A percentile compares a stretch with the other conserved stretches of the same genome.
Evolutionary conservation across 2,329 filamentous ascomycete genomes (phyloP).

Genomic region (Pochonia chlamydosporia): DNA sequence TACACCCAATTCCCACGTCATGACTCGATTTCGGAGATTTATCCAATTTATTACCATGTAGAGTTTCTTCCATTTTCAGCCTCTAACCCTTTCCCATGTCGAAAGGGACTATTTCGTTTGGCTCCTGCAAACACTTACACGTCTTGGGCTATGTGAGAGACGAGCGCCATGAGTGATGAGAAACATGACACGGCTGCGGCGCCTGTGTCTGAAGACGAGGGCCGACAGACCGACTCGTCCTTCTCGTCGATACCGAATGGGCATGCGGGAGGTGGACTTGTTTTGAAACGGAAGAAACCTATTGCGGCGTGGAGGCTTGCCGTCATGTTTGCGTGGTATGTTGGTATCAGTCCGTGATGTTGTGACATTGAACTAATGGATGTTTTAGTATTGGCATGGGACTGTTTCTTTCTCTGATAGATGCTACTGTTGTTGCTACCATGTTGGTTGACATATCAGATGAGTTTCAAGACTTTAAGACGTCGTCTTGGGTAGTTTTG

Average conservation of each 20-base stretch:
- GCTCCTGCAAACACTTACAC: no score
- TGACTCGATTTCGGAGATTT: no score
- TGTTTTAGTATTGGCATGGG: constrained; percentile 40
- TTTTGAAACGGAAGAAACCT: constrained; percentile 12
- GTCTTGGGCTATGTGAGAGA: neutral
- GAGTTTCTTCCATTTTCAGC: neutral
- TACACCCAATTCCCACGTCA: no score
- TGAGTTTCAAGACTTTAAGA: constrained; percentile 40
- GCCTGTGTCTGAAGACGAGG: neutral
- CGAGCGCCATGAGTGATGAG: neutral
- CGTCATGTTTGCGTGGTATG: constrained; percentile 11
- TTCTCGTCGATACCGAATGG: neutral
- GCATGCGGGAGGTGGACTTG: neutral
- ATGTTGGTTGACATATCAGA: constrained; percentile 48
- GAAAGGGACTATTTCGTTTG: no score
- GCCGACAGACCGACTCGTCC: neutral
- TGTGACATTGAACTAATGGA: neutral
- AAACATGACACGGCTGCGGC: neutral
- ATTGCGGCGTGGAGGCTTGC: constrained; percentile 12
- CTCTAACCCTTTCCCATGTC: neutral
- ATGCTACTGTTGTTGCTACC: constrained; percentile 55
- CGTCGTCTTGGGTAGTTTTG: constrained; percentile 49
- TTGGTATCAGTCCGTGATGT: neutral
- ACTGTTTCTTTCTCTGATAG: constrained; percentile 51
- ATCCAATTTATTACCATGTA: neutral